Percentiles rank a stretch among this genome's conserved stretches.
Evolutionary conservation across 768 basidiomycete genomes (phyloP).

Genomic region (Clavaria fumosa): DNA sequence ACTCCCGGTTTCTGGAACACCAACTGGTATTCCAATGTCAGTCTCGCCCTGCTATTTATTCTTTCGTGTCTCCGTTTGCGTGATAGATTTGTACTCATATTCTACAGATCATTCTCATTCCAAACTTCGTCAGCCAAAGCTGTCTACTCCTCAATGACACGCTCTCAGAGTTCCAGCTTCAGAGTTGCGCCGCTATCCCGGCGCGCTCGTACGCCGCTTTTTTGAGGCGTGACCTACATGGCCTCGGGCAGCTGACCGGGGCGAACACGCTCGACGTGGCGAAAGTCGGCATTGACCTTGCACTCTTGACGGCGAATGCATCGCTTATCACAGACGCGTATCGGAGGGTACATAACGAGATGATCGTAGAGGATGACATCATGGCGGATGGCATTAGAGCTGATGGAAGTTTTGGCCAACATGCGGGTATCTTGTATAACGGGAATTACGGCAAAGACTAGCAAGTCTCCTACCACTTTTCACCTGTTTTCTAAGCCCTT

Average conservation of each 20-base stretch:
- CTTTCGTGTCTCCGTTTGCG: background rate
- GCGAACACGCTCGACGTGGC: conserved; percentile 55
- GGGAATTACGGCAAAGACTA: conserved; percentile 51
- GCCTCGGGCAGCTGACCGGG: conserved; percentile 37
- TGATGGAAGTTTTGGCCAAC: conserved; percentile 37
- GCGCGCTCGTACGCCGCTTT: conserved; percentile 35
- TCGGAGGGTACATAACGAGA: conserved; percentile 32
- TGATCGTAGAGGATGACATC: conserved; percentile 30
- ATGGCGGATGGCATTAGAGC: conserved; percentile 46
- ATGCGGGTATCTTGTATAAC: conserved; percentile 50
- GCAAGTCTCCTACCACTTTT: conserved; percentile 14
- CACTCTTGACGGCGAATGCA: conserved; percentile 25
- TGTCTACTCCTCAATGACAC: conserved; percentile 39
- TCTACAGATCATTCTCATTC: conserved; percentile 41
- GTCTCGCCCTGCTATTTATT: conserved; percentile 9
- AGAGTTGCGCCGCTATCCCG: conserved; percentile 35
- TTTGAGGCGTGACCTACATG: conserved; percentile 25
- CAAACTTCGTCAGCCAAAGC: conserved; percentile 36
- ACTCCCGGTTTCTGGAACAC: conserved; percentile 32
- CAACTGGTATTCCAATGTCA: conserved; percentile 49
- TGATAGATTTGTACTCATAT: background rate
- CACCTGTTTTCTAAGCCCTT: background rate
- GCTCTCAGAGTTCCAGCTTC: conserved; percentile 26
- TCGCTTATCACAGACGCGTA: conserved; percentile 36
- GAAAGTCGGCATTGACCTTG: conserved; percentile 42